Percentiles rank a stretch among this genome's conserved stretches.
These are phyloP conservation scores for Centrapalus pauciflorus DNA, from an alignment of 129 eudicot species.

Conservation along the genomic window DNA sequence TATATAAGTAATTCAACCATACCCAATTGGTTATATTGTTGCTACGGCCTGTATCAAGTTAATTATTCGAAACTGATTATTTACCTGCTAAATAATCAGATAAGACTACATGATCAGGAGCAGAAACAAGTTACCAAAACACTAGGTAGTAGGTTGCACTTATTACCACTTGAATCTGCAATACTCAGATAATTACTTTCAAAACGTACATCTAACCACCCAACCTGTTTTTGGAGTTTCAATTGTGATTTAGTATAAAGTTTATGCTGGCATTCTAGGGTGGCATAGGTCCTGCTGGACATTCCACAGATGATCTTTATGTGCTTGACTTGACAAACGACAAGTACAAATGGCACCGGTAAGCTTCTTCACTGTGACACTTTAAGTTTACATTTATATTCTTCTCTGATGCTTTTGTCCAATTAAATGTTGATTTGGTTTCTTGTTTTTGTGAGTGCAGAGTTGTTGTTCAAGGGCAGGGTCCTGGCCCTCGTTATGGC, in stretches of 20 bases:
- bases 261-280: conserved; percentile 56
- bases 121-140: too few relatives aligned
- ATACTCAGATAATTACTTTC: too few relatives aligned
- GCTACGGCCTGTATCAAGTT: too few relatives aligned
- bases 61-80: too few relatives aligned
- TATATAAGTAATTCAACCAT: too few relatives aligned
- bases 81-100: too few relatives aligned
- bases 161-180: too few relatives aligned
- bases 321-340: conserved; percentile 90
- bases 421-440: conserved; percentile 5
- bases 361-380: neutral
- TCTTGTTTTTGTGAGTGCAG: conserved; percentile 32
- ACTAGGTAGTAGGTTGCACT: too few relatives aligned
- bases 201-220: neutral
- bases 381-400: neutral
- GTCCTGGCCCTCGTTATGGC: conserved; percentile 95
- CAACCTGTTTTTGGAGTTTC: neutral
- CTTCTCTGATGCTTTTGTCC: neutral
- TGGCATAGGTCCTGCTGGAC: conserved; percentile 98
- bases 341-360: conserved; percentile 97
- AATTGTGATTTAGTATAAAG: conserved; percentile 16
- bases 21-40: too few relatives aligned
- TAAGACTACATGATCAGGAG: too few relatives aligned
- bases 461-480: conserved; percentile 96
- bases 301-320: conserved; percentile 90